A percentile compares a stretch with the other conserved stretches of the same genome.
Evolutionary conservation across 2,329 filamentous ascomycete species (phyloP).

Genomic region (Pseudogymnoascus sp.): DNA sequence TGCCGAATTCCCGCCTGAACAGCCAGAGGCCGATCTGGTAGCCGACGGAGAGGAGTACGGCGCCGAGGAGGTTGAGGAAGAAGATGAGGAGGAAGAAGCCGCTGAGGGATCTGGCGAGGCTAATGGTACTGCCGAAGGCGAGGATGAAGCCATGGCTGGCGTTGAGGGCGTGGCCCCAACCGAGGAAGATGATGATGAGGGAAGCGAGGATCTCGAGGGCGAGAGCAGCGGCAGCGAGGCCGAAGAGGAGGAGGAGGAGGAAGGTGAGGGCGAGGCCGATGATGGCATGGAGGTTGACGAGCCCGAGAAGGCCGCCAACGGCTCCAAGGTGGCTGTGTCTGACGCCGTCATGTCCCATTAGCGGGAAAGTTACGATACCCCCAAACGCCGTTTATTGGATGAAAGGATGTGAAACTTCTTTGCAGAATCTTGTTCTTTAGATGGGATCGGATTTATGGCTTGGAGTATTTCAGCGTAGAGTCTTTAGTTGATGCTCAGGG

Average conservation of each 20-base stretch:
- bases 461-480: not conserved
- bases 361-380: slow-evolving; percentile 2
- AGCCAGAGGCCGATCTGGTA: slow-evolving; percentile 83
- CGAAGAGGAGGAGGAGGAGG: slow-evolving; percentile 56
- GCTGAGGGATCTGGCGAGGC: slow-evolving; percentile 42
- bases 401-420: not conserved
- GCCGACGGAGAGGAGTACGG: slow-evolving; percentile 87
- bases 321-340: slow-evolving; percentile 11
- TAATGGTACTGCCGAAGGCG: slow-evolving; percentile 39
- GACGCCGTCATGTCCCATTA: slow-evolving; percentile 27
- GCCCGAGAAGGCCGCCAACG: slow-evolving; percentile 24
- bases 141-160: slow-evolving; percentile 70
- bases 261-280: slow-evolving; percentile 38
- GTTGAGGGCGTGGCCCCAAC: slow-evolving; percentile 44
- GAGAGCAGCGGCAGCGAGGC: slow-evolving; percentile 67
- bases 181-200: slow-evolving; percentile 60
- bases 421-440: slow-evolving; percentile 2
- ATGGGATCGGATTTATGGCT: not conserved
- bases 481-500: not conserved
- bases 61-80: slow-evolving; percentile 75
- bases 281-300: slow-evolving; percentile 45
- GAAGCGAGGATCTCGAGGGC: slow-evolving; percentile 69
- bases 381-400: not conserved
- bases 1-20: slow-evolving; percentile 91
- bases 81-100: slow-evolving; percentile 53